Evolutionary conservation across 345 rosid species (phyloP).

Genomic region (Salix purpurea): DNA sequence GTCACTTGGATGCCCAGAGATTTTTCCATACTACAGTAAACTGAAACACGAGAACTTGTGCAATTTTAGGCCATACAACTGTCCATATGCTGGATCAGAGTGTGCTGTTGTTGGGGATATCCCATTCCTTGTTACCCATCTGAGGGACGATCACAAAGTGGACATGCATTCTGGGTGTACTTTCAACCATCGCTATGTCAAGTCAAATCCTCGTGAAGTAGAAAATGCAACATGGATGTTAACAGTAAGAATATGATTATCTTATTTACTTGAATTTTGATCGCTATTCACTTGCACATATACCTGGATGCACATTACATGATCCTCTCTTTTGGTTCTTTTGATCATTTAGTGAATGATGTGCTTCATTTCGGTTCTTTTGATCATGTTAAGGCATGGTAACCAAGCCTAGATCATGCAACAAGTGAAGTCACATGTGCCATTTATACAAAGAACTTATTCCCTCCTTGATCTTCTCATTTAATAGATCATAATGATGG

Average conservation of each 20-base stretch:
- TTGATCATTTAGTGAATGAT: background rate
- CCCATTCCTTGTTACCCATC: conserved; percentile 78
- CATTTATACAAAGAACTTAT: background rate
- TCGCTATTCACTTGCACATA: background rate
- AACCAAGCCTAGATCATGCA: background rate
- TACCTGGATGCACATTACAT: background rate
- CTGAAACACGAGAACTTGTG: conserved; percentile 85
- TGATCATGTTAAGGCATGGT: background rate
- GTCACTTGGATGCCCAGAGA: conserved; percentile 83
- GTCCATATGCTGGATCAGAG: conserved; percentile 96
- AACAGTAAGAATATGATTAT: conserved; percentile 54
- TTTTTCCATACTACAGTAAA: conserved; percentile 90
- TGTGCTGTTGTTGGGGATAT: conserved; percentile 78
- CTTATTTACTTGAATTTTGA: conserved; percentile 1
- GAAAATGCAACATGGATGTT: conserved; percentile 98
- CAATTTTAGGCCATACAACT: conserved; percentile 83
- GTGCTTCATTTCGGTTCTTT: background rate
- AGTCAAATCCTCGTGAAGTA: conserved; percentile 96
- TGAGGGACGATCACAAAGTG: conserved; percentile 92
- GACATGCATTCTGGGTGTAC: conserved; percentile 98
- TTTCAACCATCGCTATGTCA: conserved; percentile 94
- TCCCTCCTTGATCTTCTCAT: background rate
- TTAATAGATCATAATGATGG: background rate
- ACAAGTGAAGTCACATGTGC: background rate
- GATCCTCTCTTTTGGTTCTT: background rate